Percentiles rank a stretch among this genome's conserved stretches.
phyloP scores from a whole-genome alignment of 805 yeast genomes.

The Starmera dryadoides region DNA sequence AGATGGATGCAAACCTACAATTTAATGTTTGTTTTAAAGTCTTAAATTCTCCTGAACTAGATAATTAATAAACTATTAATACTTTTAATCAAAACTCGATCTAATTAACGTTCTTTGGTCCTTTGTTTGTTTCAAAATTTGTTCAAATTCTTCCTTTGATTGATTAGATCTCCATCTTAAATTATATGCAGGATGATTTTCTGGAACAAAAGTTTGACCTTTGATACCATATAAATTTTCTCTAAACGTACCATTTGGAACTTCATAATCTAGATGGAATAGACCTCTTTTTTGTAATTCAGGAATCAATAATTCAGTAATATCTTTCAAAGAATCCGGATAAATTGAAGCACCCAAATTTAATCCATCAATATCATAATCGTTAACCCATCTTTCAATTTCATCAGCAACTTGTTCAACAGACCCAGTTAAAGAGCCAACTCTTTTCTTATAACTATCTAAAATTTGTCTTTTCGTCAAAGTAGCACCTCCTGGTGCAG shows the following conservation, averaged over 20 bases:
- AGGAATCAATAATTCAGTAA: conserved; percentile 30
- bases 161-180: conserved; percentile 11
- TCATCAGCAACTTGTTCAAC: conserved; percentile 31
- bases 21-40: too few species aligned
- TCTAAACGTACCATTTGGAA: conserved; percentile 29
- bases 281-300: conserved; percentile 27
- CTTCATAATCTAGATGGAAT: conserved; percentile 30
- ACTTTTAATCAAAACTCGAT: neutral
- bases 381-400: conserved; percentile 30
- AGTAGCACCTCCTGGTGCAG: conserved; percentile 16
- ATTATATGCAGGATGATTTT: conserved; percentile 3
- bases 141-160: conserved; percentile 17
- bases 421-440: conserved; percentile 25
- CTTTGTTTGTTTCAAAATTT: neutral
- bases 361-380: conserved; percentile 35
- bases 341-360: conserved; percentile 30
- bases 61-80: too few species aligned
- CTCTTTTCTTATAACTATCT: conserved; percentile 4
- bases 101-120: neutral
- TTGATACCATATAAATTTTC: conserved; percentile 20
- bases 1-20: too few species aligned
- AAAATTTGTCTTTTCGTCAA: conserved; percentile 14
- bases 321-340: conserved; percentile 30
- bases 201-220: conserved; percentile 8
- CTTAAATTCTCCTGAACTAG: too few species aligned